Base-by-base conservation (phyloP, 75 land plant species). In the Cryptomeria japonica region DNA sequence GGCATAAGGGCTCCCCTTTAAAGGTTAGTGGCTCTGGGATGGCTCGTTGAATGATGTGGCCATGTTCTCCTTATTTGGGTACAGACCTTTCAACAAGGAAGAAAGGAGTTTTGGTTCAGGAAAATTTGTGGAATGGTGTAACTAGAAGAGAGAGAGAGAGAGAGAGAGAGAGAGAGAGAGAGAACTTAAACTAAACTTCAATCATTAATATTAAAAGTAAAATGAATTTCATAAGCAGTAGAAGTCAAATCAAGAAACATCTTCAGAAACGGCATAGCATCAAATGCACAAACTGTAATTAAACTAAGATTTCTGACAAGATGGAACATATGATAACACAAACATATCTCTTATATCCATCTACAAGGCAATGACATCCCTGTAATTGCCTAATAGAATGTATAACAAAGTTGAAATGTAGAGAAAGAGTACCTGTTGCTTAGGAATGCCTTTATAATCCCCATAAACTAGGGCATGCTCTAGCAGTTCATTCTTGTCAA, bases 391-490 rank as follows among this genome's bases (percentile, higher is more conserved):
- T n/a, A 44, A 46, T 44, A 28, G 53, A 82, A 46, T 41, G 5
- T 46, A 46, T 13, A 44, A n/a, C 55, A 46, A 46, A 82, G 49
- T 22, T 28, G 47, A 46, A 89, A 75, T 13, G 15, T 34, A 25
- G 25, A 31, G 73, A 56, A 34, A 46, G 44, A 12, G 39, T 68
- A 95, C 96, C 95, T 95, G 99, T 88, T 93, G 89, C 88, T 97
- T 98, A 11, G 99, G 99, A 37, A 98, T 93, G 31, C 99, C 99
- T 90, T 98, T 98, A 49, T 95, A 98, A 76, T 98, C 97, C 25
- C 99, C 99, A 90, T 98, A 98, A n/a, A 98, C 99, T 70, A 97
- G 84, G 36, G 99, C 99, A 89, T 98, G 93, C 88, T 98, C 99
- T 87, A 98, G 85, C 28, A 98, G 92, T 91, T 98, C 99, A 85